These are phyloP conservation scores for Zymoseptoria passerinii DNA, from an alignment of 2,329 filamentous ascomycete genomes.

Conservation along the genomic window DNA sequence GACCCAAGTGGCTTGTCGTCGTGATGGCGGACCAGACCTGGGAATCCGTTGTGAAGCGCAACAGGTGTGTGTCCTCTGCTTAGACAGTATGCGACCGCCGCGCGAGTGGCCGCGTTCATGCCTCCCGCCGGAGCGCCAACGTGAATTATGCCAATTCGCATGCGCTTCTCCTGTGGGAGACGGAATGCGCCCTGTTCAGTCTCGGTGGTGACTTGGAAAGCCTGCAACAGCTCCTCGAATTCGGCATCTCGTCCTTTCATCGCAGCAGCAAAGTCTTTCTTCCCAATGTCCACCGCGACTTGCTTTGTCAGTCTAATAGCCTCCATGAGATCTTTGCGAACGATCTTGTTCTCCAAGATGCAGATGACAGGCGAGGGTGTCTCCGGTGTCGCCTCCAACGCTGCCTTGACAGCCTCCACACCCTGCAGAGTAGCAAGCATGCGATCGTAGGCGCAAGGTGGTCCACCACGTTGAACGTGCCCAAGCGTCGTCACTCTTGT, in stretches of 20 bases:
- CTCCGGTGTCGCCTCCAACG: constrained; percentile 79
- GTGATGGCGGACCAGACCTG: constrained; percentile 85
- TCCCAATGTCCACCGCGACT: constrained; percentile 71
- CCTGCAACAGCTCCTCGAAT: constrained; percentile 84
- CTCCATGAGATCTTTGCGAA: constrained; percentile 78
- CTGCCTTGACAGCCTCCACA: constrained; percentile 86
- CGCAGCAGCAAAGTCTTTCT: constrained; percentile 76
- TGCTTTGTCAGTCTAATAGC: constrained; percentile 80
- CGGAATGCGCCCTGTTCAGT: constrained; percentile 62
- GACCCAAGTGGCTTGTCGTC: constrained; percentile 71
- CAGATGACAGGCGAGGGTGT: constrained; percentile 91
- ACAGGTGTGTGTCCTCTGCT: constrained; percentile 86
- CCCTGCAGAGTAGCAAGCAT: constrained; percentile 90
- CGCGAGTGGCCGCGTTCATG: constrained; percentile 94
- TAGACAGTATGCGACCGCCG: constrained; percentile 85
- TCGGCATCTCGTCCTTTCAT: constrained; percentile 87
- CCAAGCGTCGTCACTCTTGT: constrained; percentile 91
- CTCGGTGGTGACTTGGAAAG: constrained; percentile 84
- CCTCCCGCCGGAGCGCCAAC: constrained; percentile 93
- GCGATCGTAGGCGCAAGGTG: constrained; percentile 86
- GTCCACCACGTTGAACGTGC: constrained; percentile 92
- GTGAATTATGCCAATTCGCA: constrained; percentile 93
- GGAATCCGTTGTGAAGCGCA: constrained; percentile 94
- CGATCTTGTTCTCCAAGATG: constrained; percentile 96
- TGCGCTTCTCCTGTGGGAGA: constrained; percentile 66